A percentile compares a stretch with the other conserved stretches of the same genome.
Evolutionary conservation across 257 asterid species (phyloP).

Genomic region (Solanum dulcamara): DNA sequence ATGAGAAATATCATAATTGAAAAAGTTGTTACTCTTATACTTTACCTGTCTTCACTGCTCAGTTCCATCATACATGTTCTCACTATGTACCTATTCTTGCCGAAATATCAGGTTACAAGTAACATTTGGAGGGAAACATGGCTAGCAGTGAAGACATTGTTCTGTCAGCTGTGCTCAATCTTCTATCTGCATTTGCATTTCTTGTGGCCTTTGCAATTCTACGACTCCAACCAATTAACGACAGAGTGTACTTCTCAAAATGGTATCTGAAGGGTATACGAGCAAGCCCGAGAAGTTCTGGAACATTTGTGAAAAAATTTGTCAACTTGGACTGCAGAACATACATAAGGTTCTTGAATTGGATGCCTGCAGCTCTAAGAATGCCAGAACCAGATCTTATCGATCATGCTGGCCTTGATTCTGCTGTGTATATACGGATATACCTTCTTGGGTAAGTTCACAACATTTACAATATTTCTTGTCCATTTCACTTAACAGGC

Average conservation of each 20-base stretch:
- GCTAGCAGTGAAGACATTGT: slow-evolving; percentile 56
- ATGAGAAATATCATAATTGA: neutral
- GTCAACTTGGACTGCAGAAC: slow-evolving; percentile 39
- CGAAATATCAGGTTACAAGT: neutral
- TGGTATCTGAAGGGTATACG: slow-evolving; percentile 73
- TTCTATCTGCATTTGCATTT: slow-evolving; percentile 62
- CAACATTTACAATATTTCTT: neutral
- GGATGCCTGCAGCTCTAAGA: slow-evolving; percentile 85
- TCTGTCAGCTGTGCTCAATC: slow-evolving; percentile 63
- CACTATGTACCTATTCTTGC: neutral
- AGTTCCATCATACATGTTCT: neutral
- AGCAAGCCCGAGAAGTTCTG: slow-evolving; percentile 45
- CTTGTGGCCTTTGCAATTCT: slow-evolving; percentile 66
- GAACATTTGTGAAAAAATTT: slow-evolving; percentile 26
- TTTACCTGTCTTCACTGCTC: neutral
- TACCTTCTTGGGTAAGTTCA: slow-evolving; percentile 77
- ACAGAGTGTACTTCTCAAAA: slow-evolving; percentile 76
- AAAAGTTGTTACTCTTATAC: neutral
- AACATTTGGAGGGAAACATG: slow-evolving; percentile 21
- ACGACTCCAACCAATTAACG: slow-evolving; percentile 69
- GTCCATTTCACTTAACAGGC: neutral
- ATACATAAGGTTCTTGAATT: slow-evolving; percentile 59
- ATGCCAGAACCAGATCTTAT: slow-evolving; percentile 85
- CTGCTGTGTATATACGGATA: slow-evolving; percentile 68
- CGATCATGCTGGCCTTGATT: slow-evolving; percentile 91